These are phyloP conservation scores for Cystobasidium ongulense DNA, from an alignment of 768 basidiomycete species.

Conservation along the genomic window DNA sequence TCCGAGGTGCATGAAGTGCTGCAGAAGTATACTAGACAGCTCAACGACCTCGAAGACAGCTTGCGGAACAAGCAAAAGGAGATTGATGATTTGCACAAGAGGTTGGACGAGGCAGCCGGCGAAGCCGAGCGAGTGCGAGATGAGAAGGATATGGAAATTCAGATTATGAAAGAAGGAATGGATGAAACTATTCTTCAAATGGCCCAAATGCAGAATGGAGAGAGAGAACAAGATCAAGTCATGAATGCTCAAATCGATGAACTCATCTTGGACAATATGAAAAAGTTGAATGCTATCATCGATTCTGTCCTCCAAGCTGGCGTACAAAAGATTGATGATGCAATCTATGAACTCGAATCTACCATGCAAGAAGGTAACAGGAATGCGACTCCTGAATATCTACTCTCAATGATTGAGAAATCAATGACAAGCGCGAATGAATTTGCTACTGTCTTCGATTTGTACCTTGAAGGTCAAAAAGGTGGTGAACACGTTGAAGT, in stretches of 20 bases:
- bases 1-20: slow-evolving; percentile 82
- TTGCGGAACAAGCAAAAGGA: slow-evolving; percentile 86
- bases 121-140: slow-evolving; percentile 77
- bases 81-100: slow-evolving; percentile 81
- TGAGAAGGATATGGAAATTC: slow-evolving; percentile 94
- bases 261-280: slow-evolving; percentile 88
- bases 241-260: slow-evolving; percentile 96
- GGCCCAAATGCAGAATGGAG: slow-evolving; percentile 73
- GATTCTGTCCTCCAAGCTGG: slow-evolving; percentile 96
- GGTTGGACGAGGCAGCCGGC: slow-evolving; percentile 62
- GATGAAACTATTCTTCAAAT: slow-evolving; percentile 82
- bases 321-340: slow-evolving; percentile 91
- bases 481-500: slow-evolving; percentile 96
- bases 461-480: slow-evolving; percentile 68
- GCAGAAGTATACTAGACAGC: slow-evolving; percentile 87
- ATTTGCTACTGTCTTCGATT: slow-evolving; percentile 87
- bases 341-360: slow-evolving; percentile 95
- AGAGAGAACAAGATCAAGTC: slow-evolving; percentile 75
- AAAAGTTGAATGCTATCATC: slow-evolving; percentile 96
- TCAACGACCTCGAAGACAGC: slow-evolving; percentile 92
- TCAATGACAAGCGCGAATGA: slow-evolving; percentile 88
- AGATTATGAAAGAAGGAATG: slow-evolving; percentile 91
- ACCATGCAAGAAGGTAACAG: slow-evolving; percentile 87
- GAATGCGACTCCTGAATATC: slow-evolving; percentile 97
- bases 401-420: slow-evolving; percentile 96